Evolutionary conservation across 1,284 basidiomycete species (phyloP).

Genomic region (Pulveroboletus sp.): DNA sequence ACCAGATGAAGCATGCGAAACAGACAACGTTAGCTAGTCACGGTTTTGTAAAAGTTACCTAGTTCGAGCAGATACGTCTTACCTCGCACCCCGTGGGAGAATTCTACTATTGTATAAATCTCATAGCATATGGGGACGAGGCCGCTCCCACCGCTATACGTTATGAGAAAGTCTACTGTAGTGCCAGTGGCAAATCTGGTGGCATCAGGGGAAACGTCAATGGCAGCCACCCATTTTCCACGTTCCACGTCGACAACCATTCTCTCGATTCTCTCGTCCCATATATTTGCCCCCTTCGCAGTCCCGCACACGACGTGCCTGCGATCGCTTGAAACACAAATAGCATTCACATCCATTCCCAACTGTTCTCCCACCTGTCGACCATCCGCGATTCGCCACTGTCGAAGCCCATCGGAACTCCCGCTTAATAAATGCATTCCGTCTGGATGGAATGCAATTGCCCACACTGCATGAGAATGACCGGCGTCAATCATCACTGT

Average conservation of each 20-base stretch:
- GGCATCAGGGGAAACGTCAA: background rate
- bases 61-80: too few species aligned
- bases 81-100: too few species aligned
- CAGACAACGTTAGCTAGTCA: too few species aligned
- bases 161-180: too few species aligned
- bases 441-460: background rate
- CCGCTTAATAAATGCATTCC: background rate
- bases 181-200: background rate
- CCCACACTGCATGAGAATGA: accelerated
- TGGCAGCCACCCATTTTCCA: accelerated
- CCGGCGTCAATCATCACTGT: background rate
- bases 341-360: background rate
- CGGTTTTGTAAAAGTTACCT: too few species aligned
- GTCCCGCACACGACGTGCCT: background rate
- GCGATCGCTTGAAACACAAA: background rate
- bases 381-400: background rate
- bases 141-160: too few species aligned
- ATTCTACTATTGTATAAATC: too few species aligned
- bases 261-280: background rate
- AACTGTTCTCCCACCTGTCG: background rate
- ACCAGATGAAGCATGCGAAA: too few species aligned
- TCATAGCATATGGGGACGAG: too few species aligned
- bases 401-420: background rate
- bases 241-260: background rate
- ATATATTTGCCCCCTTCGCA: background rate